These are phyloP conservation scores for Boletus pseudopeckii DNA, from an alignment of 768 basidiomycete genomes.

Conservation along the genomic window DNA sequence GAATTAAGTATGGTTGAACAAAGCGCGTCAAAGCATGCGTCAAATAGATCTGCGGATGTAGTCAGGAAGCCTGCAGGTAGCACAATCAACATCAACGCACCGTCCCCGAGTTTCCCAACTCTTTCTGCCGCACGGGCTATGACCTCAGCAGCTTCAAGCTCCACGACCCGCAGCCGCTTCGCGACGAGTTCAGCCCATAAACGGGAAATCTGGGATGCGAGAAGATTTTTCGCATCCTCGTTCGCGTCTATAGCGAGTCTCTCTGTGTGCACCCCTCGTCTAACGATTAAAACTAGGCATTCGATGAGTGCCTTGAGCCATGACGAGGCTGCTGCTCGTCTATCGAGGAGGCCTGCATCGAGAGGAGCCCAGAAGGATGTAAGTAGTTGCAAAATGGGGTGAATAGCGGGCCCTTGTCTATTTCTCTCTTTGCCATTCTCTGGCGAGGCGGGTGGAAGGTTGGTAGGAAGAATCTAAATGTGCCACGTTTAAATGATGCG, in stretches of 20 bases:
- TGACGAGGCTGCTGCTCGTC: conserved; percentile 34
- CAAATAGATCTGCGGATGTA: conserved; percentile 40
- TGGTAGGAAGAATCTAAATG: conserved; percentile 19
- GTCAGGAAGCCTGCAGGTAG: conserved; percentile 10
- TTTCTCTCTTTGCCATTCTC: background rate
- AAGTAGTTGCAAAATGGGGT: conserved; percentile 53
- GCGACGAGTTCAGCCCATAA: conserved; percentile 48
- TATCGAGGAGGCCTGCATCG: conserved; percentile 37
- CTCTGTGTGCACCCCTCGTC: conserved; percentile 14
- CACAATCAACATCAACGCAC: conserved; percentile 30
- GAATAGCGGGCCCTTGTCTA: background rate
- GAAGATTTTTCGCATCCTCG: conserved; percentile 27
- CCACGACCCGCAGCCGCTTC: conserved; percentile 46
- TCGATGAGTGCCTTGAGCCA: conserved; percentile 75
- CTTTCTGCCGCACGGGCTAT: conserved; percentile 46
- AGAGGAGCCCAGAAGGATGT: conserved; percentile 81
- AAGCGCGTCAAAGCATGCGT: conserved; percentile 47
- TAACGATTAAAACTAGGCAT: conserved; percentile 57
- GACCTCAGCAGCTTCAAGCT: conserved; percentile 38
- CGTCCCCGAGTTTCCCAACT: conserved; percentile 41
- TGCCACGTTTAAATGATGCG: background rate
- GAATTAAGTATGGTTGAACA: conserved; percentile 13
- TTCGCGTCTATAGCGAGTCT: conserved; percentile 1
- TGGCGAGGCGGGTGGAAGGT: conserved; percentile 10
- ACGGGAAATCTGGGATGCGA: conserved; percentile 43